Evolutionary conservation across 2,329 filamentous ascomycete genomes (phyloP), one percentile per base, ranked within the genome.

Genomic region (Trichoderma hamatum): DNA sequence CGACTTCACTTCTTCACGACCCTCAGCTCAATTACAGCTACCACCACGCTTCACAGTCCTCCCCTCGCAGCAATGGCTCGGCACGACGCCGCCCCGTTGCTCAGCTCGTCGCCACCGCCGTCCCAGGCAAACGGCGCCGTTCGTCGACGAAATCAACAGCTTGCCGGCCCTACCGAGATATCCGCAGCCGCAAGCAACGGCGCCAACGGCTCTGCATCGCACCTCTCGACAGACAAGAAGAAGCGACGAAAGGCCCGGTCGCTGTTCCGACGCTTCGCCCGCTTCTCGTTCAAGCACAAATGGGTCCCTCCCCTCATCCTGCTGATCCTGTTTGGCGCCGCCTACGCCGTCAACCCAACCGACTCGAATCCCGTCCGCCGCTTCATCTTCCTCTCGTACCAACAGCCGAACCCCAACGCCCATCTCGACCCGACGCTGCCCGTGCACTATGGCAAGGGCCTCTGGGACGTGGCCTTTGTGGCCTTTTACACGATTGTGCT

Each of bases 331-430:
- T 84, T 94, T 75, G 81, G 91, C 70, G 80, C 84, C 63, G 84
- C 88, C 69, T 97, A 94, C 80, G 87, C 88, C 72, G 78, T 92
- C 75, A 91, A 93, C 77, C 94, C 94, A 6, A 88, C 86, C 73
- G 84, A 90, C 70, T 89, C 90, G 69, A 97, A 97, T 79, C 91
- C 91, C 24, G 78, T 96, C 73, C 85, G 92, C 80, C 86, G 85
- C 80, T 93, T 93, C 79, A 89, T 97, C 79, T 96, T 96, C 85
- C 89, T 97, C 70, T 95, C 93, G 63, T 97, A 97, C 82, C 87
- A 88, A 68, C 61, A 67, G 54, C 68, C 68, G 10, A 61, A 69
- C 19, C 62, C 68, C 5, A 46, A 28, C 24, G 67, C 32, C 19
- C 72, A 75, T 56, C 69, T 73, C 55, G 78, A 82, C 52, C 76